Conservation (phyloP, 1,284 basidiomycete genomes). For the Pholiota adiposa region DNA sequence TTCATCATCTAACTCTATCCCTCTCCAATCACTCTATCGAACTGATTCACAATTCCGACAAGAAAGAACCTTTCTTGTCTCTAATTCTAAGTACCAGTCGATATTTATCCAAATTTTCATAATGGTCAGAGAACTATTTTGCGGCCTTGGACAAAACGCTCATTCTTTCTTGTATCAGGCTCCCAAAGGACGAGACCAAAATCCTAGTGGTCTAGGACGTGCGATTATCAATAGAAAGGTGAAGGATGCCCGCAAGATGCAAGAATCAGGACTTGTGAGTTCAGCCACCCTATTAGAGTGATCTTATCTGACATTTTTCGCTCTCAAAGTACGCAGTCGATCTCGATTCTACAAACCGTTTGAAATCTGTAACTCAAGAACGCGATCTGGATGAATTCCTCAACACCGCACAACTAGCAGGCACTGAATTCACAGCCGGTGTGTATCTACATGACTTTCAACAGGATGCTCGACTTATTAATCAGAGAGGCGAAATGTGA, state of each 20-base stretch:
- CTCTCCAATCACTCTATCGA: neutral
- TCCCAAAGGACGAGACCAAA: constrained; percentile 57
- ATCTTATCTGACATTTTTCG: constrained; percentile 2
- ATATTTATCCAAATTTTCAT: neutral
- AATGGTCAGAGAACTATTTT: neutral
- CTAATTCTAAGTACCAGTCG: too few relatives aligned
- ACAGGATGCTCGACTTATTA: constrained; percentile 12
- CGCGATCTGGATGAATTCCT: constrained; percentile 96
- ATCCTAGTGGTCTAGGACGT: constrained; percentile 83
- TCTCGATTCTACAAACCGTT: constrained; percentile 66
- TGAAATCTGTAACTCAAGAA: constrained; percentile 96
- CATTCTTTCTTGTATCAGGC: constrained; percentile 35
- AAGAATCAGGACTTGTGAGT: constrained; percentile 78
- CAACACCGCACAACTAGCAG: constrained; percentile 93
- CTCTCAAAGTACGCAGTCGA: constrained; percentile 77
- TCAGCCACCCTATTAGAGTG: neutral
- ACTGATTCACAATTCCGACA: too few relatives aligned
- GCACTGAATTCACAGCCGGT: constrained; percentile 98
- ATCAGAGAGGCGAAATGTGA: constrained; percentile 89
- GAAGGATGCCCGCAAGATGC: constrained; percentile 77
- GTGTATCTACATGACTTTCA: constrained; percentile 24
- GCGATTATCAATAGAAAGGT: constrained; percentile 90
- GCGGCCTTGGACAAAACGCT: neutral
- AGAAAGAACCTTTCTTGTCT: too few relatives aligned
- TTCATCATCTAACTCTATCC: neutral